Base-by-base conservation (phyloP, 2,329 filamentous ascomycete genomes). In the Phaeosphaeriaceae sp. region DNA sequence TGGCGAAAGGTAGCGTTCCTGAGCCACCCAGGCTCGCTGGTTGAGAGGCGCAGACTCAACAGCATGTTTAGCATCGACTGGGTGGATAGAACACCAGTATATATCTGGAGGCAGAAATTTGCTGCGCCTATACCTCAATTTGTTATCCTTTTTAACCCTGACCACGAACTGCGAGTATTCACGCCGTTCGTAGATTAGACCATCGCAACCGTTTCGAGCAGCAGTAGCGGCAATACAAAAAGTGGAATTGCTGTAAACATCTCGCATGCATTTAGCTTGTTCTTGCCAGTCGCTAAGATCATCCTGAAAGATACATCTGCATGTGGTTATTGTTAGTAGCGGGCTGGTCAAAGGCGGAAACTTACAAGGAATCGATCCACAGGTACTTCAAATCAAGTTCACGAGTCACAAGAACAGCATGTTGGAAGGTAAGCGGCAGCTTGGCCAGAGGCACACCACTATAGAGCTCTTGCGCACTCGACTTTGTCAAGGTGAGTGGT, bases 261-360 rank as follows among this genome's bases (percentile, higher is more conserved):
- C 19, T 1, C 44, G 7, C 63, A 66, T 64, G 10, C 11, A 15
- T 1, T 36, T 19, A 2, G 63, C 54, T 33, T 64, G 52, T 5
- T 1, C 19, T 0, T 54, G 17, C 63, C 63, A 66, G 20, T 66
- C 63, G 1, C 42, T 27, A 0, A 58, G 9, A 10, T 54, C 24
- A 17, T 64, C 63, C 46, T 66, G 63, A 27, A 57, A 48, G 73
- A 63, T 63, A 19, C 61, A 63, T 9, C 57, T 62, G 19, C 2
- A 7, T 6, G 17, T 17, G 10, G 9, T 51, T 2, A 49, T 27
- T 20, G 11, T 7, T 3, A 9, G 10, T 2, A 42, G 1, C 10
- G 20, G 33, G 7, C 10, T 22, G 4, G 13, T 17, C 11, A 27
- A 17, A 41, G 3, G 7, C 21, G 5, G 22, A 20, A 13, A 15